Base-by-base conservation (phyloP, 2,329 filamentous ascomycete species). In the Sphaerostilbella broomeana region DNA sequence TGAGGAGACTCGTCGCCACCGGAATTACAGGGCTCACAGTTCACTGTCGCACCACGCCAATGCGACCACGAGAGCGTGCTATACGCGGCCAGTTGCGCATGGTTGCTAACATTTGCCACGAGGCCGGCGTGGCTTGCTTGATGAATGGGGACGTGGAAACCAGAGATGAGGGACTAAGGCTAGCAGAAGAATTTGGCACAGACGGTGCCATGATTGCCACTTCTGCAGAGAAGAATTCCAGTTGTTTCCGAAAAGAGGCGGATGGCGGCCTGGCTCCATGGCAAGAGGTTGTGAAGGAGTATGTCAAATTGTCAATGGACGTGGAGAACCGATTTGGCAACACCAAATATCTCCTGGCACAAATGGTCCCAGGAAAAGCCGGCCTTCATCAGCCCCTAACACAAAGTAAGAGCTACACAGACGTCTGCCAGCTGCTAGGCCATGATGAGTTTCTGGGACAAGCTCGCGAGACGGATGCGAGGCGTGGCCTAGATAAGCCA, bases 171-270 rank as follows among this genome's bases (percentile, higher is more conserved):
- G 90, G 81, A 0, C 56, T 84, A 6, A 59, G 69, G 43, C 70
- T 98, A 6, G 81, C 88, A 45, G 54, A 75, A 18, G 83, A 95
- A 58, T 95, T 77, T 56, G 82, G 81, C n/a, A 85, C 84, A 5
- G 89, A 97, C 55, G 90, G 89, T 5, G 92, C 86, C 45, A 98
- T 98, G 92, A 97, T 98, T 53, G 92, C 92, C 8, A 92, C 87
- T 3, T 76, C 86, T 4, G 92, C 92, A 1, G 92, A 98, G 67
- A 77, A 81, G 47, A 98, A 98, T 57, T 78, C 88, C 3, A 94
- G 86, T 48, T 89, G 85, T 54, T 98, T 98, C 68, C 75, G 84
- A 26, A 60, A 73, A 1, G 64, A 74, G 25, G 74, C 70, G 1
- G 75, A 86, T 27, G 88, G 87, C 9, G 87, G 86, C 1, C 56